These are phyloP conservation scores for Metschnikowia drakensbergensis DNA, from an alignment of 805 yeast genomes.

Conservation along the genomic window DNA sequence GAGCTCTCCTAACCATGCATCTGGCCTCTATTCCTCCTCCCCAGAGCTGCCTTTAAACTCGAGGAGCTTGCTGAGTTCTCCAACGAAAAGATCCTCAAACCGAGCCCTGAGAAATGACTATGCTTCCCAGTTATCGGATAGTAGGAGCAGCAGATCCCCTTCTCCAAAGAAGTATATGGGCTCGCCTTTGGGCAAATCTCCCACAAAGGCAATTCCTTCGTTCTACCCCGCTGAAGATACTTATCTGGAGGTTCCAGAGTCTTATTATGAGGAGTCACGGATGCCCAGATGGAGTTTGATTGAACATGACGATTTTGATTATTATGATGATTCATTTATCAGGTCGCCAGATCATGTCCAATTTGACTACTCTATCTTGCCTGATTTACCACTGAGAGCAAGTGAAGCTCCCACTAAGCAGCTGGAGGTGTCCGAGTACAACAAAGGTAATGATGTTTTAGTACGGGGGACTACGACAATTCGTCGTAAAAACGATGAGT, in stretches of 20 bases:
- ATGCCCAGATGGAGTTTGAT: conserved; percentile 17
- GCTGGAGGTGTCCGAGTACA: neutral
- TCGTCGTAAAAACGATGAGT: conserved; percentile 18
- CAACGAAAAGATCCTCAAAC: conserved; percentile 11
- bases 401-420: conserved; percentile 5
- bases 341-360: conserved; percentile 20
- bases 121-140: conserved; percentile 13
- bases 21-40: conserved; percentile 11
- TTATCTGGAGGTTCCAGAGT: conserved; percentile 7
- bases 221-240: conserved; percentile 10
- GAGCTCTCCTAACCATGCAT: neutral
- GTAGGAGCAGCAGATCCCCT: conserved; percentile 24
- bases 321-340: conserved; percentile 16
- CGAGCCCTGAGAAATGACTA: conserved; percentile 9
- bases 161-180: conserved; percentile 28
- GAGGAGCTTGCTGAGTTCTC: conserved; percentile 16
- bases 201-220: neutral
- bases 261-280: conserved; percentile 14
- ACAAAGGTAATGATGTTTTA: neutral
- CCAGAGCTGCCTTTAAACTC: conserved; percentile 15
- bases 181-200: conserved; percentile 15
- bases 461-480: conserved; percentile 3
- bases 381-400: conserved; percentile 27
- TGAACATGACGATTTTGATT: conserved; percentile 15
- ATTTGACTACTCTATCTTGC: conserved; percentile 35